Base-by-base conservation (phyloP, 2,329 filamentous ascomycete species). In the Zymoseptoria brevis region DNA sequence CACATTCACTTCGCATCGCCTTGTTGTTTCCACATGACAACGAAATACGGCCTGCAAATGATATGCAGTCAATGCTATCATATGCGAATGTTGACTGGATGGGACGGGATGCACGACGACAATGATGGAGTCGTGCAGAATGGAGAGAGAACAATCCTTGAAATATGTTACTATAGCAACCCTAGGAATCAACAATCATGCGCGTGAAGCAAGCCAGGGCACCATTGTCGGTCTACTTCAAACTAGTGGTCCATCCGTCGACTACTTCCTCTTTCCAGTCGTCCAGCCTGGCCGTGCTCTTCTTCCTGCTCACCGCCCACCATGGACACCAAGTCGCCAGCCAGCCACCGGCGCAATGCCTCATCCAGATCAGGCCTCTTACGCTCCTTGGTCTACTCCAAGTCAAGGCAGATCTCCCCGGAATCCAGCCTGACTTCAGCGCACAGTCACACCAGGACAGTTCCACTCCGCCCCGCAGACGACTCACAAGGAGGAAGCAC, bases 331-430 rank as follows among this genome's bases (percentile, higher is more conserved):
- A 54, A 60, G 29, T 62, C 61, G 19, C 60, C 61, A 21, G 54
- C 50, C 13, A 57, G 56, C 29, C 61, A 63, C 54, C 68, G 64
- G 55, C 68, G 71, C 57, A 69, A 68, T 54, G 62, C 62, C 29
- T 71, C 68, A 49, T 71, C 68, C 54, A 68, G 69, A 58, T 73
- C 80, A 8, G 78, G 77, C 45, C 75, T 79, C 50, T 73, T 85
- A 61, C 80, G 79, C 67, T 80, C 81, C 19, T 77, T 84, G 58
- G 78, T 84, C 65, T 74, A 76, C 19, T 73, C 80, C 55, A 81
- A 78, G 69, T 70, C 71, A 58, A 76, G 81, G 57, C 66, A 66
- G 52, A 60, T 64, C 67, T 79, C 76, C 64, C 76, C 78, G 55
- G 76, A 77, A 60, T 75, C 76, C 51, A 79, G 76, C 22, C 74